Base-by-base conservation (phyloP, 2,329 filamentous ascomycete species). In the Fusarium temperatum region DNA sequence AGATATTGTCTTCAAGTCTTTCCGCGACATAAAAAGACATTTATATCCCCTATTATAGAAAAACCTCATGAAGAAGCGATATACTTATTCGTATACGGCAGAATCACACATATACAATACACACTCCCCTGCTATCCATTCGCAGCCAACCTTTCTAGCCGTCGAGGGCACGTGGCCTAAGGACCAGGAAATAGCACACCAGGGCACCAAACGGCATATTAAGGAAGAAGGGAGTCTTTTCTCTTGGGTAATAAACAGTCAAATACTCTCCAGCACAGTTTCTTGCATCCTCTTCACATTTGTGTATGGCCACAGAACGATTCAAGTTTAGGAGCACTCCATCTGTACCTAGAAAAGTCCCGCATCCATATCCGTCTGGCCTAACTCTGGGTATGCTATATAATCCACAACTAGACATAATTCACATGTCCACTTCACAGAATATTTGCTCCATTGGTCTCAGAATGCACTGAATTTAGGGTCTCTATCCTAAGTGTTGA, bases 21-120 rank as follows among this genome's bases (percentile, higher is more conserved):
- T 45, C 24, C 8, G 4, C 20, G 20, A 39, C 20, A 20, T 45
- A 26, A 26, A 18, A 18, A 12, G 17, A 45, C 24, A 45, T 45
- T 12, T 13, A 41, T 6, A 10, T 26, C 22, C n/a, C 14, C n/a
- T 10, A 5, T 42, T 8, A 10, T 4, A 45, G 5, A 6, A 18
- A 9, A 8, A 2, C 7, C 11, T 26, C 42, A 12, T 5, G 1
- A 18, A 44, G 11, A 24, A 44, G n/a, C n/a, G 12, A 45, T 45
- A 8, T 9, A 8, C 8, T 6, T n/a, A 15, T n/a, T n/a, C 13
- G 8, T 42, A 4, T 2, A n/a, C 8, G 36, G 22, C 22, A 3
- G 8, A n/a, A n/a, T n/a, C 39, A 42, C 22, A 42, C 9, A 42
- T 15, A 1, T 42, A 15, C 13, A 15, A n/a, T 42, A 15, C 39